These are phyloP conservation scores for Trichosanthes cucumerina DNA, from an alignment of 306 rosid species.

Conservation along the genomic window DNA sequence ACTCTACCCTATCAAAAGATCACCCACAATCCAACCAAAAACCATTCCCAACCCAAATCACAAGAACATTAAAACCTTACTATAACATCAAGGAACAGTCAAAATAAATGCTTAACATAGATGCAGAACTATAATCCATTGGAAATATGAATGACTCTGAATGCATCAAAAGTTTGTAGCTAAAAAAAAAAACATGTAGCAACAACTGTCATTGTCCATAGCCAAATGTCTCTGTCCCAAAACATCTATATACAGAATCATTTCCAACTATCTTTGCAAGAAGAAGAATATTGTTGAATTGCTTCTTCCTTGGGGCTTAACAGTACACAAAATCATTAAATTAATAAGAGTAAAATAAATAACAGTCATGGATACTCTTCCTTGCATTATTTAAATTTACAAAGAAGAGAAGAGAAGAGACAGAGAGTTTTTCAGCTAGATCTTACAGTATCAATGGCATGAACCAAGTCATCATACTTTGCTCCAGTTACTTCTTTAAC, in stretches of 20 bases:
- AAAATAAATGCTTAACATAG: too few species aligned
- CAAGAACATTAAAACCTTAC: too few species aligned
- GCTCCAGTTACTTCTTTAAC: slow-evolving; percentile 92
- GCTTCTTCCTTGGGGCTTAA: not conserved
- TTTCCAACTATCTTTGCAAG: not conserved
- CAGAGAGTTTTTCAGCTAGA: slow-evolving; percentile 29
- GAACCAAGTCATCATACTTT: slow-evolving; percentile 69
- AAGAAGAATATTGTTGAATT: not conserved
- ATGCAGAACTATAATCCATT: not conserved
- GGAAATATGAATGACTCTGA: not conserved
- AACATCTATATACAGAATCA: slow-evolving; percentile 2
- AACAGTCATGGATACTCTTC: not conserved
- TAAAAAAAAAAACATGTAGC: not conserved
- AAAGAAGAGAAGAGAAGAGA: slow-evolving; percentile 8
- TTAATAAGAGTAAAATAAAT: not conserved
- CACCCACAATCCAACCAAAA: too few species aligned
- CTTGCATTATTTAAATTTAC: not conserved
- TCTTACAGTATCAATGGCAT: slow-evolving; percentile 64
- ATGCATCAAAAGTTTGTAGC: not conserved
- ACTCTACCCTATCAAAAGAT: too few species aligned
- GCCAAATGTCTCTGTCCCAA: not conserved
- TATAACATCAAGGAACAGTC: too few species aligned
- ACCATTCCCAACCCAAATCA: too few species aligned
- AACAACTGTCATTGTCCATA: not conserved
- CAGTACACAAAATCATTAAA: not conserved